Evolutionary conservation across 1,284 basidiomycete species (phyloP).

Genomic region (Phellinidium pouzarii): DNA sequence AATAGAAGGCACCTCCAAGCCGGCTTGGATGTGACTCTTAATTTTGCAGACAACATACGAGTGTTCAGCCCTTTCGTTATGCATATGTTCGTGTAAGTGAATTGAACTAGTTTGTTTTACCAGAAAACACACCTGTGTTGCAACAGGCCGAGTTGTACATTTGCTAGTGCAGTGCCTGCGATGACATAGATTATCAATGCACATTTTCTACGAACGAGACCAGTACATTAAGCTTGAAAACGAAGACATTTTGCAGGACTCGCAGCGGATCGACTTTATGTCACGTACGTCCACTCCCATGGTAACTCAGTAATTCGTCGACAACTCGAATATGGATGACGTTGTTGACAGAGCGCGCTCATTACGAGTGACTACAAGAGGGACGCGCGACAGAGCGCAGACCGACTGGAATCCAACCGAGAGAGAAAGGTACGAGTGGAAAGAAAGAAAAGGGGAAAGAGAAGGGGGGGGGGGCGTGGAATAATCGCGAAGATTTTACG

Average conservation of each 20-base stretch:
- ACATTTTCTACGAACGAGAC: neutral
- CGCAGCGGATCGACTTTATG: neutral
- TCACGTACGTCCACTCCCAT: slow-evolving; percentile 16
- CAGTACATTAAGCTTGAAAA: neutral
- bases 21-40: too few relatives aligned
- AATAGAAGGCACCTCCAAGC: too few relatives aligned
- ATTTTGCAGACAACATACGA: too few relatives aligned
- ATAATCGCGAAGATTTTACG: neutral
- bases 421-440: neutral
- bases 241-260: neutral
- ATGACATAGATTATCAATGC: neutral
- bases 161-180: neutral
- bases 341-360: neutral
- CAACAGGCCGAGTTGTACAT: neutral
- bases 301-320: slow-evolving; percentile 1
- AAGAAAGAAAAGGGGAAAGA: neutral
- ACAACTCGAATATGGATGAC: neutral
- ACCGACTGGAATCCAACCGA: neutral
- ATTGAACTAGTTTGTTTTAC: neutral
- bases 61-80: too few relatives aligned
- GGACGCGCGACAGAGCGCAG: slow-evolving; percentile 1
- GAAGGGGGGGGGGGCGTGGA: too few relatives aligned
- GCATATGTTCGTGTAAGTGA: too few relatives aligned
- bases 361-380: neutral
- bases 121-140: neutral